Conservation (phyloP, 192 early-diverging fungal genomes). For the Umbelopsis isabellina region DNA sequence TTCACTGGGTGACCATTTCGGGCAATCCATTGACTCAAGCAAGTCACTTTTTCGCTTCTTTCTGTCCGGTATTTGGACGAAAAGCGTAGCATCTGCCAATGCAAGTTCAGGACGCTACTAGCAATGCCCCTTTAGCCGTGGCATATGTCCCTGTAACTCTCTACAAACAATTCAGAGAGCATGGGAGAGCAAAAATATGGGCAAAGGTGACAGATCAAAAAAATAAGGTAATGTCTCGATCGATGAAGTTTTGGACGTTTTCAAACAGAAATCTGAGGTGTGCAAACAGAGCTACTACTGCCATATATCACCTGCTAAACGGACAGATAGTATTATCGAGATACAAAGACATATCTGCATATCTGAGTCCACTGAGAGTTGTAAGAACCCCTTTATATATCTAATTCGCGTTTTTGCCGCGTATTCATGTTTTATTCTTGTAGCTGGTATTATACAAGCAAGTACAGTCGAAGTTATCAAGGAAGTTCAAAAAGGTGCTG, state of each 20-base stretch:
- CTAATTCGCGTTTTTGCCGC: too few relatives aligned
- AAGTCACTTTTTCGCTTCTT: conserved; percentile 6
- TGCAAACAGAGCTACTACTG: conserved; percentile 9
- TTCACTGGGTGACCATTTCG: conserved; percentile 10
- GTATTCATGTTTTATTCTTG: background rate
- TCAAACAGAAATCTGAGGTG: background rate
- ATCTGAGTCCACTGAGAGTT: background rate
- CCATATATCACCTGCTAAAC: background rate
- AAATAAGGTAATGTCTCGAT: background rate
- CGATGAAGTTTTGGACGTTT: background rate
- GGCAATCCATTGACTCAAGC: conserved; percentile 17
- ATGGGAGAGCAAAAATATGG: background rate
- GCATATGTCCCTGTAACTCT: background rate
- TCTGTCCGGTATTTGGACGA: background rate
- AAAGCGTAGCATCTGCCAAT: background rate
- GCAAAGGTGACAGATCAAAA: background rate
- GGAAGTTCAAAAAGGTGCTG: background rate
- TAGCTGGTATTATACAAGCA: background rate
- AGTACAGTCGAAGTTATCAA: background rate
- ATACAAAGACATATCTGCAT: background rate
- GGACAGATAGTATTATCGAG: background rate
- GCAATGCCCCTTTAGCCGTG: conserved; percentile 9
- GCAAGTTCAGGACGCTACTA: conserved; percentile 4
- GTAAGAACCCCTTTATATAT: background rate
- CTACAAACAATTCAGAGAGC: background rate